These are phyloP conservation scores for Athelia psychrophila DNA, from an alignment of 1,284 basidiomycete genomes.

Conservation along the genomic window DNA sequence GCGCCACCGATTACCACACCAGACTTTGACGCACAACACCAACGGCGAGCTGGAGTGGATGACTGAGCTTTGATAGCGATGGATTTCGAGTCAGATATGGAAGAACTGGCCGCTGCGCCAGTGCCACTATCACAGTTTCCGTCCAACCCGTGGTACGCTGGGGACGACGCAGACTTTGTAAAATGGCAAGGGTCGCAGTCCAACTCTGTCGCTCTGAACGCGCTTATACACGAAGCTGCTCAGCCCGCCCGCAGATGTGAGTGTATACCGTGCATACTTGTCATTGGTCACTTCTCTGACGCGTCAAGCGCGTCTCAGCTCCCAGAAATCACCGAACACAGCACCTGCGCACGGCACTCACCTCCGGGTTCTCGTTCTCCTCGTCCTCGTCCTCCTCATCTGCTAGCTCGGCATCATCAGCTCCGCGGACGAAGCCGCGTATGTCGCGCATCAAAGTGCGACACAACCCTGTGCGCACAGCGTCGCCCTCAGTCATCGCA, in stretches of 20 bases:
- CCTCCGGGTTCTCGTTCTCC: not conserved
- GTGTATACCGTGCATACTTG: not conserved
- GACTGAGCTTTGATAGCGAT: no score
- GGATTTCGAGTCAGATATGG: not conserved
- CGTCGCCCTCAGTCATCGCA: not conserved
- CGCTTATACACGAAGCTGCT: not conserved
- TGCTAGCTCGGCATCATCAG: not conserved
- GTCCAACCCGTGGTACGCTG: not conserved
- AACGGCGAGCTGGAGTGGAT: no score
- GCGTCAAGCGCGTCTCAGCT: not conserved
- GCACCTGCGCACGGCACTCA: not conserved
- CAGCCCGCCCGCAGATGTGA: not conserved
- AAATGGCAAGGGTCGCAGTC: conserved; percentile 2
- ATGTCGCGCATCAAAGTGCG: not conserved
- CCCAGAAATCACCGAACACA: not conserved
- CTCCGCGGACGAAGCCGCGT: not conserved
- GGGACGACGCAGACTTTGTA: not conserved
- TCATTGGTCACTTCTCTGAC: not conserved
- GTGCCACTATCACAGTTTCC: not conserved
- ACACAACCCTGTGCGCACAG: not conserved
- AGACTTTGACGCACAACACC: no score
- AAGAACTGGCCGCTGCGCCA: not conserved
- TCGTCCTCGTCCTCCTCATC: not conserved
- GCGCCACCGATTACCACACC: no score
- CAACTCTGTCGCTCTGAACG: not conserved